Conservation (phyloP, 805 yeast genomes). For the Maudiozyma saulgeensis region DNA sequence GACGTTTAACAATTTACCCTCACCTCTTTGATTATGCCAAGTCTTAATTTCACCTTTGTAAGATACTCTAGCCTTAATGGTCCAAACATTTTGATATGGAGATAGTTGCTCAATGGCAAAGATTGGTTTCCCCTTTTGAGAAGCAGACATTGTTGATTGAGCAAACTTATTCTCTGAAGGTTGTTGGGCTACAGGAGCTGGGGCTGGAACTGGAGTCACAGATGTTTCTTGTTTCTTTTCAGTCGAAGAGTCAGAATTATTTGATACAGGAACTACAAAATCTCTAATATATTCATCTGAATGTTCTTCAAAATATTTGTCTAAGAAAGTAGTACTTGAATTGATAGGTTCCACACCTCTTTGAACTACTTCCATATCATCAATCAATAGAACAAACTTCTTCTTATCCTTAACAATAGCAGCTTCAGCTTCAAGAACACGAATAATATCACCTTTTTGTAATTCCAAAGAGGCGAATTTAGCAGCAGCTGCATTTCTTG, state of each 20-base stretch:
- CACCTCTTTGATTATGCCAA: constrained; percentile 80
- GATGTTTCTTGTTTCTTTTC: constrained; percentile 2
- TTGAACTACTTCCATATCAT: constrained; percentile 36
- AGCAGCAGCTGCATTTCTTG: constrained; percentile 41
- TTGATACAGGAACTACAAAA: constrained; percentile 6
- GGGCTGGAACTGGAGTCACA: constrained; percentile 3
- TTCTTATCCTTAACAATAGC: constrained; percentile 30
- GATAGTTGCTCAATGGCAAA: constrained; percentile 79
- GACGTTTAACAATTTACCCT: constrained; percentile 82
- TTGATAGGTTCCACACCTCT: constrained; percentile 33
- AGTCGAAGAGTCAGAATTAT: not conserved
- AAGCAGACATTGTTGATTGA: constrained; percentile 2
- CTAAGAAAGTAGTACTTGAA: constrained; percentile 36
- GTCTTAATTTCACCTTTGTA: constrained; percentile 80
- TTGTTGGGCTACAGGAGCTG: not conserved
- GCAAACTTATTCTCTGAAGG: not conserved
- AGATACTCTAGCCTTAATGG: constrained; percentile 85
- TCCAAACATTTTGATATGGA: constrained; percentile 87
- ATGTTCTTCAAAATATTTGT: constrained; percentile 48
- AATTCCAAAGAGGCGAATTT: constrained; percentile 38
- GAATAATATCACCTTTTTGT: constrained; percentile 33
- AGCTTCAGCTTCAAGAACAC: constrained; percentile 26
- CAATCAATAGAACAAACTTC: constrained; percentile 41
- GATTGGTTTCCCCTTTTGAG: constrained; percentile 34
- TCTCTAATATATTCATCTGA: constrained; percentile 37